These are phyloP conservation scores for Lachnellula subtilissima DNA, from an alignment of 2,329 filamentous ascomycete genomes.

Conservation along the genomic window DNA sequence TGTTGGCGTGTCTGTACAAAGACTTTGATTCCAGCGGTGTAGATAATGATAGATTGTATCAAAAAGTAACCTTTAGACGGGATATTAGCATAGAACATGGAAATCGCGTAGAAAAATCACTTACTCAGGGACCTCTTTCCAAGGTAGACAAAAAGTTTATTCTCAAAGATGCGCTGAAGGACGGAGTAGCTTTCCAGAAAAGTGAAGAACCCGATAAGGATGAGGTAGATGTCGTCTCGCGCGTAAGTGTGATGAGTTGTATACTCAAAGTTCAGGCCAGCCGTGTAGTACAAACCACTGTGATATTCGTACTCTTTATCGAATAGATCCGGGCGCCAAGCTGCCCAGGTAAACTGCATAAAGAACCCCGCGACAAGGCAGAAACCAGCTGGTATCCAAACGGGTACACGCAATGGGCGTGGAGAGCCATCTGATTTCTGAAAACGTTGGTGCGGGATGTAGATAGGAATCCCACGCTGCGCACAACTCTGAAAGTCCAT, in stretches of 20 bases:
- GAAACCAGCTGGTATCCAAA: slow-evolving; percentile 32
- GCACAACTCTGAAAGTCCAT: slow-evolving; percentile 34
- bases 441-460: slow-evolving; percentile 1
- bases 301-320: slow-evolving; percentile 37
- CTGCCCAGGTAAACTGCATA: slow-evolving; percentile 41
- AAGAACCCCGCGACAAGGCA: slow-evolving; percentile 23
- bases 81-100: background rate
- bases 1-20: background rate
- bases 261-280: slow-evolving; percentile 33
- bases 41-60: slow-evolving; percentile 37
- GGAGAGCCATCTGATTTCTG: slow-evolving; percentile 5
- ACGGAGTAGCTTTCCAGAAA: slow-evolving; percentile 37
- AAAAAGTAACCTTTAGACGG: slow-evolving; percentile 36
- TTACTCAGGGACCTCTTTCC: slow-evolving; percentile 41
- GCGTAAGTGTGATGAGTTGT: slow-evolving; percentile 34
- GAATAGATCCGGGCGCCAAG: slow-evolving; percentile 33
- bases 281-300: slow-evolving; percentile 36
- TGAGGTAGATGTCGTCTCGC: slow-evolving; percentile 39
- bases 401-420: slow-evolving; percentile 15
- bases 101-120: slow-evolving; percentile 10
- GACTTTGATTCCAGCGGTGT: slow-evolving; percentile 37
- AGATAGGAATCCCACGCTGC: slow-evolving; percentile 20
- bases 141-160: slow-evolving; percentile 33
- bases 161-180: slow-evolving; percentile 34
- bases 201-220: slow-evolving; percentile 38